Base-by-base conservation (phyloP, 441 rosid species). In the Syzygium malaccense region DNA sequence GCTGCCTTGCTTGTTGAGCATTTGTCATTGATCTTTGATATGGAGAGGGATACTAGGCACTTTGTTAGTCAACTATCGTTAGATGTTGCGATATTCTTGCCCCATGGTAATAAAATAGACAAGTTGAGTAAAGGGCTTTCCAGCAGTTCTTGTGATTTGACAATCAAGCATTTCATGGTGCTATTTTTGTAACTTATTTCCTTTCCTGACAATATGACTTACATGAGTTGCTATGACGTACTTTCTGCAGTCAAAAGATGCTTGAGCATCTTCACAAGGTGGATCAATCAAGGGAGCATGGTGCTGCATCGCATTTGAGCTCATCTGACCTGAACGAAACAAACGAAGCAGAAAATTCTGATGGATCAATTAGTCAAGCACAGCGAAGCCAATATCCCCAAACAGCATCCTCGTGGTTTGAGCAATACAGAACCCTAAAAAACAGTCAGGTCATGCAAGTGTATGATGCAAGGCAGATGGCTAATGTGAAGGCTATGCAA, bases 391-490 rank as follows among this genome's bases (percentile, higher is more conserved):
- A 71, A 71, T 71, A 95, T 93, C 94, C 94, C 86, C 97, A 92
- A 91, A 94, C 94, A 94, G 97, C 95, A 49, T 95, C 98, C 75
- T 93, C 98, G 85, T 95, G 98, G 98, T 95, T 94, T 89, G 94
- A 91, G 92, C 96, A 92, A 90, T 93, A 91, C 91, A 97, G 98
- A 85, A 90, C 94, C 30, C 92, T 93, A 88, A 95, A 90, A 93
- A 95, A 95, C 87, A 97, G 96, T 91, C 92, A 94, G 91, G 92
- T 92, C 90, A 91, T 91, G 87, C 93, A 93, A 30, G 55, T 88
- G 49, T 89, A 87, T 91, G 94, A 95, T 91, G 87, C 93, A 68
- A 92, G 23, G 89, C 58, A 85, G 86, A 85, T 87, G 89, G 92
- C 91, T 57, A 92, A 91, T 90, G 87, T 58, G 90, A 90, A 91